A percentile compares a stretch with the other conserved stretches of the same genome.
phyloP scores from a whole-genome alignment of 2,329 filamentous ascomycete species.

The Whalleya microplaca region DNA sequence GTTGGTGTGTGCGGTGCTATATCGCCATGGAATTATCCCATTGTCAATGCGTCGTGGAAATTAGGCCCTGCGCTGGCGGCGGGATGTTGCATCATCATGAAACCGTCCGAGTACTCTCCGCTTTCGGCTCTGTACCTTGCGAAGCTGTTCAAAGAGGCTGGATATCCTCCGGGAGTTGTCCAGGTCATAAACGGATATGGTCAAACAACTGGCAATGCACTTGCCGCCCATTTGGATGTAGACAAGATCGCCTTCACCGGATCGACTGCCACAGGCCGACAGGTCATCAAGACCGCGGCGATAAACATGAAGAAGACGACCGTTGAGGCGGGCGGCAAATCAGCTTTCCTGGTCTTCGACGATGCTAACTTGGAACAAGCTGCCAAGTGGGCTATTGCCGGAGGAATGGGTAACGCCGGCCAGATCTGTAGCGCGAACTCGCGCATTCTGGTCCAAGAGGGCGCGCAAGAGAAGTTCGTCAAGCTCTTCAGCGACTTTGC shows the following conservation, averaged over 20 bases:
- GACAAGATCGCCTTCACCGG: slow-evolving; percentile 84
- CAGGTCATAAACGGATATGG: slow-evolving; percentile 77
- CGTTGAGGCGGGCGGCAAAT: slow-evolving; percentile 78
- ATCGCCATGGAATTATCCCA: slow-evolving; percentile 82
- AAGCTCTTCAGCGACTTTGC: slow-evolving; percentile 60
- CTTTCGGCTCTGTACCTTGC: slow-evolving; percentile 66
- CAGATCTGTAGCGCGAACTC: slow-evolving; percentile 73
- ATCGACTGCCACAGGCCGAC: slow-evolving; percentile 53
- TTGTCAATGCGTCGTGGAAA: slow-evolving; percentile 78
- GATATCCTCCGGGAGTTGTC: slow-evolving; percentile 75
- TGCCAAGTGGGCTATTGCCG: slow-evolving; percentile 74
- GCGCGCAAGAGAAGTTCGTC: slow-evolving; percentile 83
- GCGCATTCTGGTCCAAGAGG: slow-evolving; percentile 81
- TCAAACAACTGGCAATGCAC: slow-evolving; percentile 74
- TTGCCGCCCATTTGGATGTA: slow-evolving; percentile 74
- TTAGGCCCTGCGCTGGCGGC: slow-evolving; percentile 70
- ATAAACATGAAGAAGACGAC: slow-evolving; percentile 81
- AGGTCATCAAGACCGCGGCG: slow-evolving; percentile 65
- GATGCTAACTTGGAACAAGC: slow-evolving; percentile 76
- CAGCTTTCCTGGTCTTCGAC: slow-evolving; percentile 75
- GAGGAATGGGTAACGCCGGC: slow-evolving; percentile 66
- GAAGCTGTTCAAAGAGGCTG: slow-evolving; percentile 69
- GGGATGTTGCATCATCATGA: slow-evolving; percentile 66
- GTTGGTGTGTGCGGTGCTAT: slow-evolving; percentile 78
- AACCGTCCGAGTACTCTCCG: slow-evolving; percentile 68